These are phyloP conservation scores for Volvox africanus DNA, from an alignment of 139 green algal species.

Conservation along the genomic window DNA sequence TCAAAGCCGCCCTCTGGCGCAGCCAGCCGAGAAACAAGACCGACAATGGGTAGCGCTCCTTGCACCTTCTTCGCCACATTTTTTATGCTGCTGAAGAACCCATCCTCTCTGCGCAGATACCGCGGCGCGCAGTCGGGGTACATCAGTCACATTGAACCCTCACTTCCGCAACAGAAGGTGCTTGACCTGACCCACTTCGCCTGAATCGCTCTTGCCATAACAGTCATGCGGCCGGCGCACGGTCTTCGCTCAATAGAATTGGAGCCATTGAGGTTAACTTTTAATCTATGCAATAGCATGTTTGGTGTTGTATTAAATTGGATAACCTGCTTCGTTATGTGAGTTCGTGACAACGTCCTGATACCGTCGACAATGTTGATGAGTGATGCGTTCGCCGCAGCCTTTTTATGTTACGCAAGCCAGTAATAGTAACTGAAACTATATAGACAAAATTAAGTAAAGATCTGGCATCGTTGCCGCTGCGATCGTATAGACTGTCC, in stretches of 20 bases:
- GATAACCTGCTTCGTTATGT: too few species aligned
- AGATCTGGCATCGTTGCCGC: too few species aligned
- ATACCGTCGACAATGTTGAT: too few species aligned
- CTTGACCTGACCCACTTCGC: slow-evolving; percentile 1
- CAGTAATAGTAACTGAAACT: too few species aligned
- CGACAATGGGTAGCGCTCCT: slow-evolving; percentile 79
- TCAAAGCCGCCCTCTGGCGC: slow-evolving; percentile 83
- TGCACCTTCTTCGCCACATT: slow-evolving; percentile 61
- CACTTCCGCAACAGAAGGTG: neutral
- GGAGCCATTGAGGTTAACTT: neutral
- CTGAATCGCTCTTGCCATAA: neutral
- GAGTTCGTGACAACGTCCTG: too few species aligned
- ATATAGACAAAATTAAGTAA: too few species aligned
- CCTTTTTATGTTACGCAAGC: too few species aligned
- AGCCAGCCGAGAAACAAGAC: slow-evolving; percentile 76
- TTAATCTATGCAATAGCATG: neutral
- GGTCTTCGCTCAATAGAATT: neutral
- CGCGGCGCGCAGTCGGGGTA: neutral
- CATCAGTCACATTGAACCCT: neutral
- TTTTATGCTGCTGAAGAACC: neutral
- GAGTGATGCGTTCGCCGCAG: too few species aligned
- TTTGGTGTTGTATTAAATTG: neutral
- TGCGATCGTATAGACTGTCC: too few species aligned
- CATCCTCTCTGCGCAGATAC: slow-evolving; percentile 2
- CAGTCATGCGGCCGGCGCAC: neutral